These are phyloP conservation scores for Diaporthe caulivora DNA, from an alignment of 2,329 filamentous ascomycete genomes.

Conservation along the genomic window DNA sequence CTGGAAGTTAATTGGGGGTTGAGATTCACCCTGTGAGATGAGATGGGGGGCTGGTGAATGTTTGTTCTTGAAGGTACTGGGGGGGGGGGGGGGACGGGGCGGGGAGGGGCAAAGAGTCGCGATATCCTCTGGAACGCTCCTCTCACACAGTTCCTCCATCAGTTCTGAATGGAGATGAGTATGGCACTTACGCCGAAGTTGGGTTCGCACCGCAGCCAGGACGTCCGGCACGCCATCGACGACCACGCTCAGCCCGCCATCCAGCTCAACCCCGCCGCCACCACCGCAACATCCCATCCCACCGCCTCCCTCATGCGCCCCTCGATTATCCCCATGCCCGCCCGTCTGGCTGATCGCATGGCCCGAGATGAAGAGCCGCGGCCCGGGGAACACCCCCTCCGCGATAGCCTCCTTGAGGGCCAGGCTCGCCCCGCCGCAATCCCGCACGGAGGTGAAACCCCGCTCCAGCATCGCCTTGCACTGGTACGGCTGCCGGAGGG, in stretches of 20 bases:
- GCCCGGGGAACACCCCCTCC: slow-evolving; percentile 67
- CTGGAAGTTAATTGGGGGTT: too few relatives aligned
- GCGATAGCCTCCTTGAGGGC: slow-evolving; percentile 68
- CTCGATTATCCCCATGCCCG: slow-evolving; percentile 66
- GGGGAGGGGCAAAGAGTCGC: too few relatives aligned
- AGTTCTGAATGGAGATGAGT: too few relatives aligned
- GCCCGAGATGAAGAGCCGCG: slow-evolving; percentile 66
- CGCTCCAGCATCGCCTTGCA: slow-evolving; percentile 63
- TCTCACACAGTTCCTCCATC: too few relatives aligned
- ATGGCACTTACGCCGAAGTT: slow-evolving; percentile 57
- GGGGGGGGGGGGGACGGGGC: too few relatives aligned
- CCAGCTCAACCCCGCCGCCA: slow-evolving; percentile 47
- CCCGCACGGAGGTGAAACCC: slow-evolving; percentile 70
- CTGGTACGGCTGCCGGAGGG: slow-evolving; percentile 61
- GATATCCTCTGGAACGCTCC: too few relatives aligned
- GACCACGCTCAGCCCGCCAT: slow-evolving; percentile 53
- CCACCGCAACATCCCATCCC: slow-evolving; percentile 56
- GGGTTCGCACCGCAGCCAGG: slow-evolving; percentile 63
- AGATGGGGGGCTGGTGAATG: too few relatives aligned
- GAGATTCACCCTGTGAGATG: too few relatives aligned
- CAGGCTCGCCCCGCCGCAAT: slow-evolving; percentile 67
- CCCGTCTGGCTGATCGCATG: slow-evolving; percentile 69
- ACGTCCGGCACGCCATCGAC: slow-evolving; percentile 69
- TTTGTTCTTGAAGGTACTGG: too few relatives aligned
- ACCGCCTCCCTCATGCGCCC: slow-evolving; percentile 51